Base-by-base conservation (phyloP, 2,329 filamentous ascomycete species). In the Pestalotiopsis sp. region DNA sequence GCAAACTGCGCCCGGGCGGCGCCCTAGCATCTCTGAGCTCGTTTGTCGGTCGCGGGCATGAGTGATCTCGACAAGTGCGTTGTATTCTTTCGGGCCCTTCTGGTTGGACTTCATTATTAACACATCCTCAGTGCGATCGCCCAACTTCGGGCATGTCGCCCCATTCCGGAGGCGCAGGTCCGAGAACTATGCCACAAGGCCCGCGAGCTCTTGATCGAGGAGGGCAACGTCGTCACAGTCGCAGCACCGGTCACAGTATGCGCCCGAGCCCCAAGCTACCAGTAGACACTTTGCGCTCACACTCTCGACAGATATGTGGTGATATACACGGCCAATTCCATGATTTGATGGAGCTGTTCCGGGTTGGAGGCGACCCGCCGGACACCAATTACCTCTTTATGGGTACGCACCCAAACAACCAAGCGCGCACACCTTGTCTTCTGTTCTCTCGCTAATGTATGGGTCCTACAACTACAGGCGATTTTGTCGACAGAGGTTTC, bases 351-450 rank as follows among this genome's bases (percentile, higher is more conserved):
- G 95, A 98, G 81, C 89, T 98, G 5, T 98, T 98, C 79, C 90
- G 94, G 66, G 95, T 98, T 3, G 95, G 95, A 70, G 95, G 95
- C 71, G 94, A 97, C 79, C 93, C 97, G 3, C 95, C 95, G 55
- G 95, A 98, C 77, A 98, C 95, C 39, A 97, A 97, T 78, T 98
- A 98, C 80, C 89, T 98, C 3, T 98, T 98, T 83, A 97, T 98
- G 94, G 95, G 92, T 93, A 85, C 60, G 81, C 49, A 36, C 67
- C 45, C 55, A 13, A 20, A 11, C 14, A 9, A 62, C 2, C 13
- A 59, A 12, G 14, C 64, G 45, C 38, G 45, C 25, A 20, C 25
- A 64, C 23, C 9, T 38, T 39, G 27, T n/a, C 2, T 7, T 55
- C 20, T 55, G 20, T 17, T 31, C n/a, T 27, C 4, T 55, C 20